These are phyloP conservation scores for Rhodamnia argentea DNA, from an alignment of 345 rosid species.

Conservation along the genomic window DNA sequence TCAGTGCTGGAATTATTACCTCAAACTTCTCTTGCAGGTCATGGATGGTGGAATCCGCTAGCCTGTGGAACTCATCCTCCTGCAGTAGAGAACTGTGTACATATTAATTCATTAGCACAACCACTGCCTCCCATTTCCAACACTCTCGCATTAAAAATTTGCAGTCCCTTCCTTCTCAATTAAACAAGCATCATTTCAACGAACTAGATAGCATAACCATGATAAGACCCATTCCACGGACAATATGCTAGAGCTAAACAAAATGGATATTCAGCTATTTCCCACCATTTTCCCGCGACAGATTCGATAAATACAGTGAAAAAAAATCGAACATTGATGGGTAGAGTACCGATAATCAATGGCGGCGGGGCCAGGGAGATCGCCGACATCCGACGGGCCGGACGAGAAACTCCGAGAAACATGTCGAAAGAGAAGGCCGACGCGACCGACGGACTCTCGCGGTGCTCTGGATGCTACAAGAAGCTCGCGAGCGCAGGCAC, in stretches of 20 bases:
- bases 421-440: not conserved
- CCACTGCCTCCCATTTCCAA: not conserved
- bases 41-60: constrained; percentile 66
- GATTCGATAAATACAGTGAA: not conserved
- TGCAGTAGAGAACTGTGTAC: constrained; percentile 58
- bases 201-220: not conserved
- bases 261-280: not conserved
- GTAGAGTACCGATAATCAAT: constrained; percentile 40
- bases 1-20: constrained; percentile 18
- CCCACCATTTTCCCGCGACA: not conserved
- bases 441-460: not conserved
- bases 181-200: not conserved
- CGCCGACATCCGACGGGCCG: constrained; percentile 7
- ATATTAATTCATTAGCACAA: constrained; percentile 12
- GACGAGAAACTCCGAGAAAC: constrained; percentile 43
- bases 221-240: not conserved
- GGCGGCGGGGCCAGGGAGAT: constrained; percentile 33
- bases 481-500: not conserved
- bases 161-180: not conserved
- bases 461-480: not conserved
- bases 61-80: constrained; percentile 79
- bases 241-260: not conserved
- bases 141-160: not conserved
- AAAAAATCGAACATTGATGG: not conserved
- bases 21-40: constrained; percentile 76